These are phyloP conservation scores for Trifolium repens DNA, from an alignment of 306 rosid genomes.

Conservation along the genomic window DNA sequence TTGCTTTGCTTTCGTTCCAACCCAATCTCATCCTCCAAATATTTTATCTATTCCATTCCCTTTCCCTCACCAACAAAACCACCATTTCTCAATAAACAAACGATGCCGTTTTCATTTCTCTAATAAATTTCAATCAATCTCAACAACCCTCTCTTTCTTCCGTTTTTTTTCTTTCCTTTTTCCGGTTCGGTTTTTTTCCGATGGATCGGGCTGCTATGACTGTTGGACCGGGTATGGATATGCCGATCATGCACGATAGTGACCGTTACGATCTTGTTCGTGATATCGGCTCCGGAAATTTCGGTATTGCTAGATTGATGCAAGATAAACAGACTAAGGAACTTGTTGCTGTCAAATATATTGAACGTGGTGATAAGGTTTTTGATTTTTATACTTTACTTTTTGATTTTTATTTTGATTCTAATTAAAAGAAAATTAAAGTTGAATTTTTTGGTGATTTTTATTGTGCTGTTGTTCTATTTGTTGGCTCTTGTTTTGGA, in stretches of 20 bases:
- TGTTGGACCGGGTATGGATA: conserved; percentile 79
- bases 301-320: conserved; percentile 94
- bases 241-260: conserved; percentile 99
- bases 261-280: conserved; percentile 94
- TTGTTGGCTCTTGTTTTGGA: conserved; percentile 41
- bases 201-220: conserved; percentile 83
- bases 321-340: conserved; percentile 86
- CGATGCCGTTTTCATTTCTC: conserved; percentile 33
- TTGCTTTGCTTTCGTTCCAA: conserved; percentile 47
- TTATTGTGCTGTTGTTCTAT: not conserved
- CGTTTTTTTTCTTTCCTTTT: not conserved
- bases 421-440: not conserved
- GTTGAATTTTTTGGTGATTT: not conserved
- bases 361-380: conserved; percentile 96
- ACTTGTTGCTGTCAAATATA: conserved; percentile 92
- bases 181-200: conserved; percentile 31
- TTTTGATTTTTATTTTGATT: not conserved
- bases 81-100: conserved; percentile 38
- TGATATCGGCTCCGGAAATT: conserved; percentile 92
- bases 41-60: conserved; percentile 23
- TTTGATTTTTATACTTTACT: not conserved
- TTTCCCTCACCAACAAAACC: conserved; percentile 6
- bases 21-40: conserved; percentile 45
- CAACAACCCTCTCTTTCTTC: not conserved
- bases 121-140: conserved; percentile 33